Evolutionary conservation across 2,329 filamentous ascomycete species (phyloP).

Genomic region (Trichoderma breve): DNA sequence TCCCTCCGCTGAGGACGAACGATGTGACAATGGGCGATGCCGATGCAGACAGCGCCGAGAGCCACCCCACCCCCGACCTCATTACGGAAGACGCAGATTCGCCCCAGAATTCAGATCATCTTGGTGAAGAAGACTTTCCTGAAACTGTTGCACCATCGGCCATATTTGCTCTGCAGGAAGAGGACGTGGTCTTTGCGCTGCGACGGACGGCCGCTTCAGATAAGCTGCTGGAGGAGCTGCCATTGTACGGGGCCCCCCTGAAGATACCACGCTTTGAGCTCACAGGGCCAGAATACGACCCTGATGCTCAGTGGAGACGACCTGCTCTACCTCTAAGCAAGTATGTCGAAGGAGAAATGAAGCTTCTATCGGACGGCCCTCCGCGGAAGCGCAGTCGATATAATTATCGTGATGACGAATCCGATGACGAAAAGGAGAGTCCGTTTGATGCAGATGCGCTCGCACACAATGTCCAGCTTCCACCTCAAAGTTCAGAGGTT

Average conservation of each 20-base stretch:
- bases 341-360: conserved; percentile 78
- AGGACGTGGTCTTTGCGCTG: conserved; percentile 78
- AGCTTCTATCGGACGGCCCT: conserved; percentile 62
- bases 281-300: conserved; percentile 57
- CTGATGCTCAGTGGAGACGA: conserved; percentile 70
- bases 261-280: conserved; percentile 58
- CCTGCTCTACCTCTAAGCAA: conserved; percentile 83
- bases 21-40: conserved; percentile 38
- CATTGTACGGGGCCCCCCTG: conserved; percentile 69
- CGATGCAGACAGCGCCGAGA: conserved; percentile 36
- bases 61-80: conserved; percentile 65
- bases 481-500: conserved; percentile 71
- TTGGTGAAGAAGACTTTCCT: conserved; percentile 39
- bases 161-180: conserved; percentile 77
- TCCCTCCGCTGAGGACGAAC: conserved; percentile 39
- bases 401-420: conserved; percentile 72
- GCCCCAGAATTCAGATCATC: conserved; percentile 43
- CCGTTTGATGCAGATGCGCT: conserved; percentile 57
- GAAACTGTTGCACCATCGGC: conserved; percentile 66
- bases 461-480: conserved; percentile 48
- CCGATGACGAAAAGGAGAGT: conserved; percentile 55
- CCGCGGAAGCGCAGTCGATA: conserved; percentile 79
- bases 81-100: conserved; percentile 63
- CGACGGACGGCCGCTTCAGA: conserved; percentile 72
- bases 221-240: conserved; percentile 75